Conservation (phyloP, 176 grass and related monocot genomes). For the Calamus simplicifolius region DNA sequence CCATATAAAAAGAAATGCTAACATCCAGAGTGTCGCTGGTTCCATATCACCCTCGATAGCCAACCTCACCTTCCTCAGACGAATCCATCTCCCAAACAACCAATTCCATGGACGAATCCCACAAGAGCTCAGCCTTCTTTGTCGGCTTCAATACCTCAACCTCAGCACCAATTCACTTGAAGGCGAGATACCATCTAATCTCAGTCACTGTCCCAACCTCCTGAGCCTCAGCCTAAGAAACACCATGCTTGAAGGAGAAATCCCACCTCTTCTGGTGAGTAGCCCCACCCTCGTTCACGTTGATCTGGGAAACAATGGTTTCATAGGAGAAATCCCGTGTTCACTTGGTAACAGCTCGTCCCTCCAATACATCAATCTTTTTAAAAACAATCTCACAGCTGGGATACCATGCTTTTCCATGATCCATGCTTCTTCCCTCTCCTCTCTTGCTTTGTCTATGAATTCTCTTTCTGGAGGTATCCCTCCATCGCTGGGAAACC, state of each 20-base stretch:
- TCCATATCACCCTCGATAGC: too few species aligned
- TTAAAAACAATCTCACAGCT: conserved; percentile 24
- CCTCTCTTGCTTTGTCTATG: conserved; percentile 10
- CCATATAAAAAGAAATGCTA: too few species aligned
- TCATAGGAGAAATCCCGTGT: conserved; percentile 31
- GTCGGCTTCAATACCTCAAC: too few species aligned
- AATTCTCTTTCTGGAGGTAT: conserved; percentile 36
- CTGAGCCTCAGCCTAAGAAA: background rate
- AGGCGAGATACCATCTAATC: conserved; percentile 4
- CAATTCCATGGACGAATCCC: too few species aligned
- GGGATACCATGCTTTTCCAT: conserved; percentile 20
- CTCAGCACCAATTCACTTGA: too few species aligned
- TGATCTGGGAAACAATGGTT: conserved; percentile 19
- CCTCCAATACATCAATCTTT: conserved; percentile 19
- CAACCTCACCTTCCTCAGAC: too few species aligned
- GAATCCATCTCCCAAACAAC: too few species aligned
- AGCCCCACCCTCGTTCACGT: conserved; percentile 25
- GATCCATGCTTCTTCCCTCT: conserved; percentile 4
- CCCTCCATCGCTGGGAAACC: conserved; percentile 32
- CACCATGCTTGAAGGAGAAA: conserved; percentile 28
- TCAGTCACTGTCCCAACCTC: conserved; percentile 12
- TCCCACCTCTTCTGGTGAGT: conserved; percentile 29
- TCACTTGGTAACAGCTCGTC: conserved; percentile 27
- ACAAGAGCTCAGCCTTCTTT: too few species aligned
- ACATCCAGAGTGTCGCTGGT: too few species aligned